Evolutionary conservation across 495 filamentous ascomycete genomes (phyloP).

Genomic region (Penicillium angulare): DNA sequence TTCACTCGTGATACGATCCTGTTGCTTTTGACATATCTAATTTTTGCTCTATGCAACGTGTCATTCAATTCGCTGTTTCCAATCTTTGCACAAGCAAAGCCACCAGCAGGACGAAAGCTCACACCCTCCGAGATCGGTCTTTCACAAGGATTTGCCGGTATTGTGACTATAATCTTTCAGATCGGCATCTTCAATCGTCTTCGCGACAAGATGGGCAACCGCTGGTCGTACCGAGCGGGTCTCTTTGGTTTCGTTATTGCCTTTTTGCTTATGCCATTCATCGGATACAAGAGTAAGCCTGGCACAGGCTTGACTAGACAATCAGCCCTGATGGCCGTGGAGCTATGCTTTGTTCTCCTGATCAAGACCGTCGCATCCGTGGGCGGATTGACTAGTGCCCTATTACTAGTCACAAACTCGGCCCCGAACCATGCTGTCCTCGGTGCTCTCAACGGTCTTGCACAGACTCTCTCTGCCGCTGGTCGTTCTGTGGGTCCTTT

Average conservation of each 20-base stretch:
- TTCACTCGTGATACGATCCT: conserved; percentile 78
- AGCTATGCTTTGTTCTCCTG: conserved; percentile 75
- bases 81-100: conserved; percentile 74
- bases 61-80: conserved; percentile 90
- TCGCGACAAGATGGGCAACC: conserved; percentile 80
- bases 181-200: conserved; percentile 76
- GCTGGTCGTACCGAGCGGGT: conserved; percentile 73
- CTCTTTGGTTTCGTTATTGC: conserved; percentile 80
- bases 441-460: conserved; percentile 88
- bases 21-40: conserved; percentile 75
- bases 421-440: conserved; percentile 82
- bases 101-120: conserved; percentile 73
- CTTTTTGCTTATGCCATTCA: conserved; percentile 85
- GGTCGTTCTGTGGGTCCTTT: conserved; percentile 89
- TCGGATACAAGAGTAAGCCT: conserved; percentile 68
- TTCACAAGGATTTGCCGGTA: conserved; percentile 78
- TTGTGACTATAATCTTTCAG: conserved; percentile 86
- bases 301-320: conserved; percentile 50
- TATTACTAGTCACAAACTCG: conserved; percentile 91
- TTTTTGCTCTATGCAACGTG: conserved; percentile 87
- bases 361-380: conserved; percentile 88
- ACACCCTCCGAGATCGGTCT: conserved; percentile 80
- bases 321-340: conserved; percentile 60
- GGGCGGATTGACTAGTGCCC: conserved; percentile 81
- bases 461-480: conserved; percentile 89